Conservation (phyloP, 768 basidiomycete genomes). For the Amanita exitialis region DNA sequence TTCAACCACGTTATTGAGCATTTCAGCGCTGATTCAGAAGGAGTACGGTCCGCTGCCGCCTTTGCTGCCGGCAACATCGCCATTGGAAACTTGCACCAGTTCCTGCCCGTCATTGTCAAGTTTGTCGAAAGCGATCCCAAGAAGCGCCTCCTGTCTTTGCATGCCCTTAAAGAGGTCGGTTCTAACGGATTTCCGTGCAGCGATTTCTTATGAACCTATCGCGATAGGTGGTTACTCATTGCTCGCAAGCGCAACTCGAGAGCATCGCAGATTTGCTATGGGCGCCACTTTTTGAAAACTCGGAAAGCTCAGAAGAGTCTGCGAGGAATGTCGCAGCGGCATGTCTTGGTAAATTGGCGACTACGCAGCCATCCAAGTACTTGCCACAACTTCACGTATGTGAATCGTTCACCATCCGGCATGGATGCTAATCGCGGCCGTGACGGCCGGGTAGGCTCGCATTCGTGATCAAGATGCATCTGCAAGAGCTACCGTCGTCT, state of each 20-base stretch:
- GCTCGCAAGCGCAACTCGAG: constrained; percentile 75
- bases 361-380: constrained; percentile 83
- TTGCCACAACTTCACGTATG: constrained; percentile 85
- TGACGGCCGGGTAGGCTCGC: constrained; percentile 35
- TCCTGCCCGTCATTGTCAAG: constrained; percentile 78
- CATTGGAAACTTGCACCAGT: constrained; percentile 83
- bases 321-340: constrained; percentile 93
- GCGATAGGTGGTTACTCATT: constrained; percentile 81
- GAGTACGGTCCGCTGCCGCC: constrained; percentile 82
- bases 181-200: background rate
- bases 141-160: constrained; percentile 77
- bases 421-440: background rate
- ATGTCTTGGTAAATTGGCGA: constrained; percentile 91
- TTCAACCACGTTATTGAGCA: constrained; percentile 67
- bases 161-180: constrained; percentile 85
- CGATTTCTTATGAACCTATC: background rate
- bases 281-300: constrained; percentile 87
- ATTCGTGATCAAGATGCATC: constrained; percentile 60
- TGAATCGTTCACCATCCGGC: constrained; percentile 3
- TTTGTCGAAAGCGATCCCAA: constrained; percentile 65
- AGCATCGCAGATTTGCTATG: constrained; percentile 84
- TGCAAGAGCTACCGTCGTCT: constrained; percentile 80
- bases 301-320: constrained; percentile 83
- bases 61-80: constrained; percentile 97
- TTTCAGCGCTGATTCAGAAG: constrained; percentile 74